phyloP scores from a whole-genome alignment of 148 eudicot genomes.

The Chenopodium berlandieri region DNA sequence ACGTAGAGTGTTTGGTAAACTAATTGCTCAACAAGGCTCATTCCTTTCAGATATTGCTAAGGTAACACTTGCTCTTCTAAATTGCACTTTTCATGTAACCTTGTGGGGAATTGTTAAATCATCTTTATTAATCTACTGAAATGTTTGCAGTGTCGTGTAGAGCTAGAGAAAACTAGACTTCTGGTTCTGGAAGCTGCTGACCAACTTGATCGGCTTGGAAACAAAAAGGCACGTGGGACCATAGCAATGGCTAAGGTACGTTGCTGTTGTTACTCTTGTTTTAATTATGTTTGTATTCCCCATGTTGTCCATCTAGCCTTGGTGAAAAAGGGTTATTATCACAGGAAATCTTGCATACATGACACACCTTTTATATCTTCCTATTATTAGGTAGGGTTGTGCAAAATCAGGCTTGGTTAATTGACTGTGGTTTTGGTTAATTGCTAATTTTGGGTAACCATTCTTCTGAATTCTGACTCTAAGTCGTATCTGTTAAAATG shows the following conservation, averaged over 20 bases:
- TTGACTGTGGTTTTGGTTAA: too few species aligned
- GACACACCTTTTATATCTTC: not conserved
- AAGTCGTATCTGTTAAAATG: too few species aligned
- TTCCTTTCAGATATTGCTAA: slow-evolving; percentile 86
- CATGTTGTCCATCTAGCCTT: not conserved
- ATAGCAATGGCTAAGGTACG: slow-evolving; percentile 97
- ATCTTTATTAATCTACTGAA: not conserved
- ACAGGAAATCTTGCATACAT: not conserved
- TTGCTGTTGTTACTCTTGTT: not conserved
- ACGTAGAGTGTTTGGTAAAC: slow-evolving; percentile 82
- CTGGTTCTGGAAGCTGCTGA: slow-evolving; percentile 94
- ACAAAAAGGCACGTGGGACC: slow-evolving; percentile 84
- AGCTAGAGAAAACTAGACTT: slow-evolving; percentile 78
- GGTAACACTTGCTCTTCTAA: slow-evolving; percentile 33
- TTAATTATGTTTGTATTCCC: not conserved
- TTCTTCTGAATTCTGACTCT: too few species aligned
- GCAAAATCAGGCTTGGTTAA: too few species aligned
- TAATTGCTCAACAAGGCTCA: slow-evolving; percentile 93
- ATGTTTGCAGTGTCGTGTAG: slow-evolving; percentile 73
- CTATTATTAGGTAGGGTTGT: too few species aligned
- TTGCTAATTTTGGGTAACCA: not conserved
- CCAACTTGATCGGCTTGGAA: slow-evolving; percentile 94
- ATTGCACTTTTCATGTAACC: not conserved
- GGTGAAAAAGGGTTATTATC: not conserved
- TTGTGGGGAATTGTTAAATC: not conserved